These are phyloP conservation scores for Ophiostoma himal-ulmi DNA, from an alignment of 2,329 filamentous ascomycete species.

Conservation along the genomic window DNA sequence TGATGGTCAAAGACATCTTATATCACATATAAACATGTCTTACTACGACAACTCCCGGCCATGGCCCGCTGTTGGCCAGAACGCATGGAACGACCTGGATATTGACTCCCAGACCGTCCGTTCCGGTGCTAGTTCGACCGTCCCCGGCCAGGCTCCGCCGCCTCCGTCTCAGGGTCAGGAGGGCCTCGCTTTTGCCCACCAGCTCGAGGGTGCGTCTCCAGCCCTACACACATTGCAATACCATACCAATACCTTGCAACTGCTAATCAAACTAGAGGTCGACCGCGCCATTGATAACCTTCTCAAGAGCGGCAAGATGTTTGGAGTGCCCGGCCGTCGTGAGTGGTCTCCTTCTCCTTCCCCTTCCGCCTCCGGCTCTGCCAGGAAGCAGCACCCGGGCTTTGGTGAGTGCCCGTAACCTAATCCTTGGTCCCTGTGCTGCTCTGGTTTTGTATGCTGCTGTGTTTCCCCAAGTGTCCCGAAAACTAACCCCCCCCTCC, in stretches of 20 bases:
- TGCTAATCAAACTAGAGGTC: constrained; percentile 59
- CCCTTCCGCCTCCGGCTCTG: constrained; percentile 48
- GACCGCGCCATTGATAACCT: constrained; percentile 94
- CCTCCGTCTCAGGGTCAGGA: constrained; percentile 25
- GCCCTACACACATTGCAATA: not conserved
- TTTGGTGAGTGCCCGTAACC: constrained; percentile 46
- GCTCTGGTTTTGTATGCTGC: constrained; percentile 25
- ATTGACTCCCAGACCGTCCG: constrained; percentile 30
- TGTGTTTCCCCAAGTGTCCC: not conserved
- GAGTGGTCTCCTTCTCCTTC: constrained; percentile 62
- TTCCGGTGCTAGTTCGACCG: constrained; percentile 34
- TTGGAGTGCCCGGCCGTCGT: constrained; percentile 64
- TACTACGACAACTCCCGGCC: constrained; percentile 31
- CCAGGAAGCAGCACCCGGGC: constrained; percentile 48
- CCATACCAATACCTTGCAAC: not conserved
- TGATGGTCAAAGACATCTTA: constrained; percentile 1
- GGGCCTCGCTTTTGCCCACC: constrained; percentile 33
- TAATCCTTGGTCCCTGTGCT: not conserved
- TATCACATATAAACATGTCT: constrained; percentile 27
- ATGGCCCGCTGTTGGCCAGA: constrained; percentile 30
- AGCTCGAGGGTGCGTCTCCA: constrained; percentile 35
- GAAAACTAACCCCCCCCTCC: not conserved
- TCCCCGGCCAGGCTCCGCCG: constrained; percentile 33
- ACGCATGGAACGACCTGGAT: constrained; percentile 30
- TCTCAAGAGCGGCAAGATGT: constrained; percentile 93